Evolutionary conservation across 2,329 filamentous ascomycete genomes (phyloP), one percentile per base, ranked within the genome.

Genomic region (Aspergillus unguis): DNA sequence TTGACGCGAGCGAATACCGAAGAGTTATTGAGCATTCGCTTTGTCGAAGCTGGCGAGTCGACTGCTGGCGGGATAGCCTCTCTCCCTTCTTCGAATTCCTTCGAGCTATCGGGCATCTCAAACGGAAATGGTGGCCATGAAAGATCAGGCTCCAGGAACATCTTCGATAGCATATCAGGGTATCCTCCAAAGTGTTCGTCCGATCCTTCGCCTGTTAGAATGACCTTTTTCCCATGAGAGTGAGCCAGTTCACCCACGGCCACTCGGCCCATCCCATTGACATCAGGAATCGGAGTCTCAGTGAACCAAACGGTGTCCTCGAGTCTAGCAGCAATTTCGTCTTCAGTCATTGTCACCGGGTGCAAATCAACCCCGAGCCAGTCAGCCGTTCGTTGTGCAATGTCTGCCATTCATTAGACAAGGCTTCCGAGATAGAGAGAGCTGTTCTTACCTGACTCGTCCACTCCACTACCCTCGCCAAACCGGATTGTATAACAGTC

Each of bases 171-270:
- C 50, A 77, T 78, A 43, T 71, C 66, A 0, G 70, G 65, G 55
- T 83, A 84, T 29, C 81, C 81, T 2, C 69, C 75, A 60, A 83
- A 83, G 46, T 77, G 71, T 66, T 83, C 80, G 55, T 83, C 80
- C 6, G 77, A 66, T 4, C 78, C 79, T 59, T 81, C 77, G 25
- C 74, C 75, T 0, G 79, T 81, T 3, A 84, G 65, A 2, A 84
- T 75, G 4, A 82, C 80, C 53, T 80, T 80, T 62, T 78, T 72
- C 6, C 79, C 79, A 7, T 72, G 64, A 36, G 77, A 67, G 9
- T 66, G 71, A 0, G 76, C 71, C 1, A 77, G 58, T 28, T 72
- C 71, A 0, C 78, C 78, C 3, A 83, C 69, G n/a, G 73, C 72
- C 54, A 74, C 77, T 54, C 80, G 80, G 27, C 74, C 79, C 11